These are phyloP conservation scores for Gossypium aridum DNA, from an alignment of 441 rosid genomes.

Conservation along the genomic window DNA sequence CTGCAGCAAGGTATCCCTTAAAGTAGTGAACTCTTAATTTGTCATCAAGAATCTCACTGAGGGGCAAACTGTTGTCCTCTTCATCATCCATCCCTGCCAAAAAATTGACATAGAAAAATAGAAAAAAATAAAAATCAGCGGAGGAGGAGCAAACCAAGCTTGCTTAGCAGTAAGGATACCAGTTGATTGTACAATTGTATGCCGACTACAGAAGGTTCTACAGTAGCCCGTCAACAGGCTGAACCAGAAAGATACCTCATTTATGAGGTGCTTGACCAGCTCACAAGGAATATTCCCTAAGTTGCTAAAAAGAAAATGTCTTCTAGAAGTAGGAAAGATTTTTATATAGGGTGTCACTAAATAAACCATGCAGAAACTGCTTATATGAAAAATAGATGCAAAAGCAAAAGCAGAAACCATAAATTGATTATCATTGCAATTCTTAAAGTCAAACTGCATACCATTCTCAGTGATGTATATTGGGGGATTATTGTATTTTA, in stretches of 20 bases:
- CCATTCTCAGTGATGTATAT: slow-evolving; percentile 64
- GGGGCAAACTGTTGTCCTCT: slow-evolving; percentile 32
- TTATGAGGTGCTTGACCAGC: not conserved
- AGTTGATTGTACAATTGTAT: not conserved
- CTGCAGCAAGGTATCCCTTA: slow-evolving; percentile 43
- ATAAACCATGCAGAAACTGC: not conserved
- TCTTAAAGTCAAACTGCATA: slow-evolving; percentile 15
- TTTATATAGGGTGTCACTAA: not conserved
- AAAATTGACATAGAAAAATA: not conserved
- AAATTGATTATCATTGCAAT: not conserved
- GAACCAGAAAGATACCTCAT: not conserved
- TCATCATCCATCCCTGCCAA: slow-evolving; percentile 74
- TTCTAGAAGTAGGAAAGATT: not conserved
- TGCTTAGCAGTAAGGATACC: not conserved
- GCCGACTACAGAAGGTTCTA: slow-evolving; percentile 1
- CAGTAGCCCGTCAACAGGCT: not conserved
- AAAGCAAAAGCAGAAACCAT: not conserved
- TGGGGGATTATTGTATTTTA: slow-evolving; percentile 38
- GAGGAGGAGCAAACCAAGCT: not conserved
- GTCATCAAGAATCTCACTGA: slow-evolving; percentile 60
- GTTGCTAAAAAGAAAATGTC: not conserved
- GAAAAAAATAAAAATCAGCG: not conserved
- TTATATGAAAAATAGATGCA: not conserved
- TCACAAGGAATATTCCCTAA: not conserved
- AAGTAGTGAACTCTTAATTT: slow-evolving; percentile 45